A percentile compares a stretch with the other conserved stretches of the same genome.
Evolutionary conservation across 371 early-diverging fungal species (phyloP).

Genomic region (Mucor irregularis): DNA sequence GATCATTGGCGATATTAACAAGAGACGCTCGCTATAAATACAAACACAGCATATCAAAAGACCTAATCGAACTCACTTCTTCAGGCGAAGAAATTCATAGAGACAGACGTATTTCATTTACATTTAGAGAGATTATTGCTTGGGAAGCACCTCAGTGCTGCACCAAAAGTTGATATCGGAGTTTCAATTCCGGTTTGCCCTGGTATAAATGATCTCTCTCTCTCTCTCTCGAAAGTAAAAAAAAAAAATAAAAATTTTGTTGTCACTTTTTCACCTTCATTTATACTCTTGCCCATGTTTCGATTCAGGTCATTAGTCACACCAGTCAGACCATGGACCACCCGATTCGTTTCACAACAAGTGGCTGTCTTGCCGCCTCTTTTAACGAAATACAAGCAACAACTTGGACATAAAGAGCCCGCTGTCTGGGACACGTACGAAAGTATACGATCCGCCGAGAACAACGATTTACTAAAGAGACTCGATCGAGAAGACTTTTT

Average conservation of each 20-base stretch:
- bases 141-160: conserved; percentile 27
- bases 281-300: too few relatives aligned
- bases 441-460: neutral
- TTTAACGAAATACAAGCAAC: neutral
- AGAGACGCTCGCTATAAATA: conserved; percentile 62
- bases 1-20: conserved; percentile 69
- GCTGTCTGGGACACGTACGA: conserved; percentile 1
- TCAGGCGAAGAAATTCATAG: conserved; percentile 31
- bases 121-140: conserved; percentile 43
- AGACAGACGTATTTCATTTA: conserved; percentile 44
- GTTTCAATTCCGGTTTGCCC: too few relatives aligned
- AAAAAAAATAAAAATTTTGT: too few relatives aligned
- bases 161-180: too few relatives aligned
- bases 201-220: too few relatives aligned
- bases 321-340: too few relatives aligned
- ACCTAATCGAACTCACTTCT: conserved; percentile 48
- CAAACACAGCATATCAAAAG: conserved; percentile 71
- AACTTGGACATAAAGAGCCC: neutral
- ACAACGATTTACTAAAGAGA: neutral
- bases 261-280: too few relatives aligned
- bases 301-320: too few relatives aligned
- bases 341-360: too few relatives aligned
- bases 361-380: too few relatives aligned
- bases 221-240: too few relatives aligned
- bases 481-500: conserved; percentile 35